Evolutionary conservation across 2,329 filamentous ascomycete genomes (phyloP).

Genomic region (Bisporella sp.): DNA sequence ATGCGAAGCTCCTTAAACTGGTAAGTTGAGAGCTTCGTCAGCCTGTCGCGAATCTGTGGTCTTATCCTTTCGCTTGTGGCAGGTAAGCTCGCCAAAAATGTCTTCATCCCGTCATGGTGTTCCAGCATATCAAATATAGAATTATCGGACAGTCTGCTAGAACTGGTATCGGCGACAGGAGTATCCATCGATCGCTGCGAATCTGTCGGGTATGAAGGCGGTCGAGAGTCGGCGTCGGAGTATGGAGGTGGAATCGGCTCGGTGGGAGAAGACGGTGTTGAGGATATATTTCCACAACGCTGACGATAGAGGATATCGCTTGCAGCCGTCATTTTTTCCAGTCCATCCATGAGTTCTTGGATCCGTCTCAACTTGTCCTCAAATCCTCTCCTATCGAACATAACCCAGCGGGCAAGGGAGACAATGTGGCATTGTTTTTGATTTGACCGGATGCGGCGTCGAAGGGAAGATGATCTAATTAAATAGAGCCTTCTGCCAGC

Average conservation of each 20-base stretch:
- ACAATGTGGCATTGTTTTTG: conserved; percentile 15
- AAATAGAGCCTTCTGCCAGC: not conserved
- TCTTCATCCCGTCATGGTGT: conserved; percentile 9
- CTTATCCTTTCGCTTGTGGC: not conserved
- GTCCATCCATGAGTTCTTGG: conserved; percentile 16
- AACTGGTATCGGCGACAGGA: not conserved
- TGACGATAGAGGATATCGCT: not conserved
- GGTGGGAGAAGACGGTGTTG: too few species aligned
- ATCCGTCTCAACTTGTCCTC: conserved; percentile 15
- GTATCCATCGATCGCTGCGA: not conserved
- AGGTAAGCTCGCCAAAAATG: not conserved
- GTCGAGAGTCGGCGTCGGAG: not conserved
- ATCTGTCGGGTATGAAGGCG: conserved; percentile 14
- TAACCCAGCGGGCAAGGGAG: conserved; percentile 16
- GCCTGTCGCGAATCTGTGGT: conserved; percentile 7
- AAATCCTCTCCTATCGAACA: conserved; percentile 17
- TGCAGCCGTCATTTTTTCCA: conserved; percentile 15
- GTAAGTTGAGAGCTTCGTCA: conserved; percentile 3
- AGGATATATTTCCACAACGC: conserved; percentile 1
- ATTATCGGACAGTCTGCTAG: not conserved
- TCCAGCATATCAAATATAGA: not conserved
- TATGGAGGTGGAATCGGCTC: too few species aligned
- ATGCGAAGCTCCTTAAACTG: conserved; percentile 15
- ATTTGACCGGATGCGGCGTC: conserved; percentile 13
- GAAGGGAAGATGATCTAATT: conserved; percentile 1